phyloP scores from a whole-genome alignment of 805 yeast genomes.

The Metschnikowia continentalis region DNA sequence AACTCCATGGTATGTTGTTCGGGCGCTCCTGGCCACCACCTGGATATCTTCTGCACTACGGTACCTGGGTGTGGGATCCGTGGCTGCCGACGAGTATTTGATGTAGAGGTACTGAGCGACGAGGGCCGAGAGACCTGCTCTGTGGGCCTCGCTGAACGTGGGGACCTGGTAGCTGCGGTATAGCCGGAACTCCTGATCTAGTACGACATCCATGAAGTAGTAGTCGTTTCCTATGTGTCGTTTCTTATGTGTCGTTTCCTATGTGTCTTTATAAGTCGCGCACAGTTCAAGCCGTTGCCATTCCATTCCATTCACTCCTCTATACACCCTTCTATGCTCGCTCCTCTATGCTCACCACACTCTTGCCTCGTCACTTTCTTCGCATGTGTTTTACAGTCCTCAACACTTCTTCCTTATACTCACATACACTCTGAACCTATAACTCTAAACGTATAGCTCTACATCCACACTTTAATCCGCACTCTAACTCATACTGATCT shows the following conservation, averaged over 20 bases:
- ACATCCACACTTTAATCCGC: no score
- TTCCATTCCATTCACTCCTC: no score
- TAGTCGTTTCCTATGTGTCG: no score
- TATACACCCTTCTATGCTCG: no score
- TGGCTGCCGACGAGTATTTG: slow-evolving; percentile 9
- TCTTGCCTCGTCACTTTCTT: no score
- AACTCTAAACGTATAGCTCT: no score
- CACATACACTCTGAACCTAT: no score
- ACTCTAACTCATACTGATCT: no score
- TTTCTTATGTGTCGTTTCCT: no score
- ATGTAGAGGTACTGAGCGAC: slow-evolving; percentile 11
- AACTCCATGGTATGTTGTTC: neutral
- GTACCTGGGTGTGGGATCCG: slow-evolving; percentile 10
- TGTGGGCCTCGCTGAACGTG: slow-evolving; percentile 4
- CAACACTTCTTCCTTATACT: no score
- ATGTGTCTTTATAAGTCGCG: neutral
- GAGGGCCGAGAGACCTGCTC: neutral
- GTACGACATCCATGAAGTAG: slow-evolving; percentile 8
- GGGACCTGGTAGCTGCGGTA: slow-evolving; percentile 9
- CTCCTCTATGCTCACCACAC: no score
- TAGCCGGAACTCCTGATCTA: slow-evolving; percentile 8
- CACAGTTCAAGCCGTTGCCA: neutral
- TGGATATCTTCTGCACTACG: slow-evolving; percentile 8
- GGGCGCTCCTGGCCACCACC: slow-evolving; percentile 2
- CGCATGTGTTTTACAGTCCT: no score